Evolutionary conservation across 2,329 filamentous ascomycete genomes (phyloP).

Genomic region (Chaetomium olivaceum): DNA sequence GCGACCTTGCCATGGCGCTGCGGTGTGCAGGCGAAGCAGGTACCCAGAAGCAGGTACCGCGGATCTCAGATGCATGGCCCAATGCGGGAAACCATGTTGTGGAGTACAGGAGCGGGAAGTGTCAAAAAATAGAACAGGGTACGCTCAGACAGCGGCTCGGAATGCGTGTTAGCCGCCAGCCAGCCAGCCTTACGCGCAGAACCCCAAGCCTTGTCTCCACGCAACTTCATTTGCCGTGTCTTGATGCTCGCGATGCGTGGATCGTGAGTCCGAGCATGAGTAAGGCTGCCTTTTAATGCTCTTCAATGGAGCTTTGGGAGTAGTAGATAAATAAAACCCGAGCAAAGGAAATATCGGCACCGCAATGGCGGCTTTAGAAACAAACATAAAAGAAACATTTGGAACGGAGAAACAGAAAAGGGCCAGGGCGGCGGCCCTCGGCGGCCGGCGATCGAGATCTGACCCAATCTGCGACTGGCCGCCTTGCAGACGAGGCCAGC

Average conservation of each 20-base stretch:
- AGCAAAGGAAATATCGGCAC: not conserved
- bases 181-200: constrained; percentile 26
- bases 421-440: constrained; percentile 20
- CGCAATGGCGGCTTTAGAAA: constrained; percentile 10
- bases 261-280: not conserved
- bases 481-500: constrained; percentile 23
- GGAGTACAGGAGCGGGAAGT: constrained; percentile 27
- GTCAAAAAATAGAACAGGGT: constrained; percentile 32
- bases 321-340: not conserved
- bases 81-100: constrained; percentile 24
- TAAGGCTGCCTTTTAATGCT: not conserved
- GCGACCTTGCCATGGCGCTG: constrained; percentile 22
- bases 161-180: constrained; percentile 26
- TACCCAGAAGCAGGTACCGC: constrained; percentile 19
- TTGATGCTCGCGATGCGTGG: not conserved
- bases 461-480: constrained; percentile 31
- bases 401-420: not conserved
- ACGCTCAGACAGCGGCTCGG: constrained; percentile 22
- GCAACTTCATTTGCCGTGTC: constrained; percentile 16
- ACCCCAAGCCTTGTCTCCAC: constrained; percentile 30
- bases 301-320: no score
- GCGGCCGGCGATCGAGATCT: constrained; percentile 24
- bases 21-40: constrained; percentile 13
- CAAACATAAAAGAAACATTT: constrained; percentile 11
- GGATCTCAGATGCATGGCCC: constrained; percentile 17